phyloP scores from a whole-genome alignment of 768 basidiomycete genomes.

The Hirschioporus abietinus region DNA sequence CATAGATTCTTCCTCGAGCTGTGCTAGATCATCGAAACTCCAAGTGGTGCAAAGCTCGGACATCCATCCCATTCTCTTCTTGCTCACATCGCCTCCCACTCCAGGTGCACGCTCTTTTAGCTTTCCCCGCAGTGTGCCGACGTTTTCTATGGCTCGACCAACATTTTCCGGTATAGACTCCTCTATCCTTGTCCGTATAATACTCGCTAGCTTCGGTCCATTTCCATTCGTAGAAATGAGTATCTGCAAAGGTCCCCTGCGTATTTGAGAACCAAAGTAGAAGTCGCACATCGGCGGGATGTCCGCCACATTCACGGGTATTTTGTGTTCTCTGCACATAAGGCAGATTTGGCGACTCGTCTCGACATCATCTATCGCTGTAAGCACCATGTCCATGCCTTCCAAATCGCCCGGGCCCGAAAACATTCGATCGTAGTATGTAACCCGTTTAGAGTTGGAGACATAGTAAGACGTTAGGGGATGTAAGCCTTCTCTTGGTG shows the following conservation, averaged over 20 bases:
- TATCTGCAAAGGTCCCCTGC: slow-evolving; percentile 86
- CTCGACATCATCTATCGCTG: slow-evolving; percentile 82
- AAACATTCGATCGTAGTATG: slow-evolving; percentile 68
- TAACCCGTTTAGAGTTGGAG: slow-evolving; percentile 46
- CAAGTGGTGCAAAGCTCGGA: slow-evolving; percentile 78
- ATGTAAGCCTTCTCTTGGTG: slow-evolving; percentile 64
- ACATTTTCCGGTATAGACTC: slow-evolving; percentile 61
- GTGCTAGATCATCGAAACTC: slow-evolving; percentile 75
- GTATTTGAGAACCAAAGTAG: slow-evolving; percentile 93
- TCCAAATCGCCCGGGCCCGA: slow-evolving; percentile 58
- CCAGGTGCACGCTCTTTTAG: slow-evolving; percentile 80
- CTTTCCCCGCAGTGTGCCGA: slow-evolving; percentile 67
- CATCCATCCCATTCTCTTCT: slow-evolving; percentile 91
- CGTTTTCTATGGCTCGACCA: slow-evolving; percentile 72
- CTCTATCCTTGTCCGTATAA: slow-evolving; percentile 70
- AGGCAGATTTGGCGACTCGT: slow-evolving; percentile 68
- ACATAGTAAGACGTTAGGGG: slow-evolving; percentile 51
- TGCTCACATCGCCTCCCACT: slow-evolving; percentile 70
- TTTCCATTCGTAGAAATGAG: slow-evolving; percentile 96
- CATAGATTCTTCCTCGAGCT: slow-evolving; percentile 63
- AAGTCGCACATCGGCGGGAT: slow-evolving; percentile 96
- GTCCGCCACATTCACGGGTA: slow-evolving; percentile 96
- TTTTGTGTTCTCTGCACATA: slow-evolving; percentile 57
- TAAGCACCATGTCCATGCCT: slow-evolving; percentile 80
- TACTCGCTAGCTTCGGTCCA: slow-evolving; percentile 84